Conservation (phyloP, 257 asterid genomes). For the Hygrophila difformis region DNA sequence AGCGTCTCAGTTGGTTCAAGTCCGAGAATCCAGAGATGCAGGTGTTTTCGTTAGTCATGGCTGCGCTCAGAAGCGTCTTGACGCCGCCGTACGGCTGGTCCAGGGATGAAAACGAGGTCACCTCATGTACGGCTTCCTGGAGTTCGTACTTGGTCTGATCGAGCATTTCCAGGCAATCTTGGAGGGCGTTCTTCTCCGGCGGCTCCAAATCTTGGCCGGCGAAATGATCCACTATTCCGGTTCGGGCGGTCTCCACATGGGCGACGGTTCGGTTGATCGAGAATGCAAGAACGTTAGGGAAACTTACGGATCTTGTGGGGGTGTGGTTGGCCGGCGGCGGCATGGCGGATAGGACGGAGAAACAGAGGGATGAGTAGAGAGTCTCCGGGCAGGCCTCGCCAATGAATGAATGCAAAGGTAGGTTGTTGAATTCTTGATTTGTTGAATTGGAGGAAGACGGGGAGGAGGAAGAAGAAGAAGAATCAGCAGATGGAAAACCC, state of each 20-base stretch:
- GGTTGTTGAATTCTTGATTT: too few relatives aligned
- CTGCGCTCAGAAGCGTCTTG: slow-evolving; percentile 57
- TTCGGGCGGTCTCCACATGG: slow-evolving; percentile 18
- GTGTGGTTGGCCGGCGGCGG: too few relatives aligned
- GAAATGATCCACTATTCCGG: slow-evolving; percentile 17
- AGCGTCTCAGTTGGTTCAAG: slow-evolving; percentile 31
- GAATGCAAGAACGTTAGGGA: slow-evolving; percentile 25
- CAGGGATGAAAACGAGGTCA: slow-evolving; percentile 16
- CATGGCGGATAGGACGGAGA: slow-evolving; percentile 24
- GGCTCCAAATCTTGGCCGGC: slow-evolving; percentile 24
- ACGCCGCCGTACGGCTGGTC: slow-evolving; percentile 34
- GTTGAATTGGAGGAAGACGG: not conserved
- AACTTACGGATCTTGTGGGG: slow-evolving; percentile 19
- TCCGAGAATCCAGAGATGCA: slow-evolving; percentile 66
- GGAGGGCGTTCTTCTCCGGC: slow-evolving; percentile 34
- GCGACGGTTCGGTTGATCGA: slow-evolving; percentile 21
- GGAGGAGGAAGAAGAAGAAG: too few relatives aligned
- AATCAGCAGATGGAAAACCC: not conserved
- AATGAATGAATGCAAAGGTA: slow-evolving; percentile 25
- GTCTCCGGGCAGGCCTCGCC: slow-evolving; percentile 36
- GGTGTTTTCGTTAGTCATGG: slow-evolving; percentile 61
- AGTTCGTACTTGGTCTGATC: slow-evolving; percentile 53
- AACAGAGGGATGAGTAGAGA: slow-evolving; percentile 35
- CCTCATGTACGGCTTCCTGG: slow-evolving; percentile 24
- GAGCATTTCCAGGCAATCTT: slow-evolving; percentile 51